Base-by-base conservation (phyloP, 1,284 basidiomycete genomes). In the Sphagnurus paluster region DNA sequence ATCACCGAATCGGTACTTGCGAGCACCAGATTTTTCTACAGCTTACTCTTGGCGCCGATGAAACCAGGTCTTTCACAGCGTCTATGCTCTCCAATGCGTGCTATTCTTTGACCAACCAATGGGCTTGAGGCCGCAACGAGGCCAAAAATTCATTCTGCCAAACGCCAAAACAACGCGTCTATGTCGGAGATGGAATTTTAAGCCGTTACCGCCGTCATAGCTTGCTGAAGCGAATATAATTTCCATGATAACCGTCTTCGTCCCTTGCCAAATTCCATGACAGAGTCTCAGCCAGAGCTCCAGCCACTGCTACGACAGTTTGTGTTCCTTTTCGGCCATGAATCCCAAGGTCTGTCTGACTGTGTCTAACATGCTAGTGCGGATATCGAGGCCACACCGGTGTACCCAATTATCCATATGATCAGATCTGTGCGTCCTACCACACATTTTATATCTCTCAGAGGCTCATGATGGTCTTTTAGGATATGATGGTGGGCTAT, bases 341-440 rank as follows among this genome's bases (percentile, higher is more conserved):
- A 23, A 19, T 34, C n/a, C 23, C 19, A 34, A 17, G 25, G 23
- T 16, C 4, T 11, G 25, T 11, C 45, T 40, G 24, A 42, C 13
- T 9, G 30, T 32, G 29, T 19, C 5, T 34, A 30, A 34, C 39
- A n/a, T 14, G 24, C 17, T 39, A 72, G 70, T 20, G 72, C 74
- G 49, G 70, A 72, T 47, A 65, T 80, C 33, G 77, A 80, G 23
- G 56, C 65, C 14, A 82, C 77, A 0, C 68, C 76, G 17, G 84
- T 90, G 1, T 90, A 85, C 58, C 86, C 87, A n/a, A 68, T 84
- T 40, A 84, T 89, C 42, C 84, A 85, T 49, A 76, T 81, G 69
- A 80, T 88, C 52, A 71, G 80, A 67, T 61, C 68, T 43, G 84
- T 85, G 44, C 35, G 68, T 64, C 33, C 7, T 25, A 1, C 24